These are phyloP conservation scores for cucumber (Cucumis sativus) DNA, from an alignment of 306 rosid genomes.

Conservation along the genomic window DNA sequence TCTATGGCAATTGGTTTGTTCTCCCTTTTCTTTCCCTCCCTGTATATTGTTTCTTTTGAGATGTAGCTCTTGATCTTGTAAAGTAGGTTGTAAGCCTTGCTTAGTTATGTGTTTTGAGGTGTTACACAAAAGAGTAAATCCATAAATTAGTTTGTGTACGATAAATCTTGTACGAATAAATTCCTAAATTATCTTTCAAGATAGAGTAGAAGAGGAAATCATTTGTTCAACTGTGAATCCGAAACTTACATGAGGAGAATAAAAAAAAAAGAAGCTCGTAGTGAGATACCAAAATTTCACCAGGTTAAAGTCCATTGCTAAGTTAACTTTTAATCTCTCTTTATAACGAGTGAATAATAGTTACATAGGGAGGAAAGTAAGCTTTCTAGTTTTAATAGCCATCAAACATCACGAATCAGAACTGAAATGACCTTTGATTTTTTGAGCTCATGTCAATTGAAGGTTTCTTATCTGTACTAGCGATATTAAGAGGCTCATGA, in stretches of 20 bases:
- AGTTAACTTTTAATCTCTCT: neutral
- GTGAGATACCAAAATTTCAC: neutral
- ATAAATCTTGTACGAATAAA: neutral
- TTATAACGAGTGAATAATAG: neutral
- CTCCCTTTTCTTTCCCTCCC: neutral
- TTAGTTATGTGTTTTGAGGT: neutral
- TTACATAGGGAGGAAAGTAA: neutral
- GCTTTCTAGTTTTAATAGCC: neutral
- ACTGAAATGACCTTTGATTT: neutral
- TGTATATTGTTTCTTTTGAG: neutral
- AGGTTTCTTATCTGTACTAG: neutral
- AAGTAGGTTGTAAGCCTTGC: neutral
- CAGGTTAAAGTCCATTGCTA: neutral
- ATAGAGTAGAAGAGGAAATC: neutral
- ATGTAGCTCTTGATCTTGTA: neutral
- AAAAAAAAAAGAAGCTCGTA: neutral
- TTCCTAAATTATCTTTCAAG: neutral
- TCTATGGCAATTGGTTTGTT: conserved; percentile 77
- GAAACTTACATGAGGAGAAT: neutral
- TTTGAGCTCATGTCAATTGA: neutral
- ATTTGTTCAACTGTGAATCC: neutral
- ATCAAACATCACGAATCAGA: neutral
- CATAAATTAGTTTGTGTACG: neutral
- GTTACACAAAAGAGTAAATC: neutral
- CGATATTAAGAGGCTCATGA: neutral